Conservation (phyloP, 805 yeast species). For the Ogataea zsoltii region DNA sequence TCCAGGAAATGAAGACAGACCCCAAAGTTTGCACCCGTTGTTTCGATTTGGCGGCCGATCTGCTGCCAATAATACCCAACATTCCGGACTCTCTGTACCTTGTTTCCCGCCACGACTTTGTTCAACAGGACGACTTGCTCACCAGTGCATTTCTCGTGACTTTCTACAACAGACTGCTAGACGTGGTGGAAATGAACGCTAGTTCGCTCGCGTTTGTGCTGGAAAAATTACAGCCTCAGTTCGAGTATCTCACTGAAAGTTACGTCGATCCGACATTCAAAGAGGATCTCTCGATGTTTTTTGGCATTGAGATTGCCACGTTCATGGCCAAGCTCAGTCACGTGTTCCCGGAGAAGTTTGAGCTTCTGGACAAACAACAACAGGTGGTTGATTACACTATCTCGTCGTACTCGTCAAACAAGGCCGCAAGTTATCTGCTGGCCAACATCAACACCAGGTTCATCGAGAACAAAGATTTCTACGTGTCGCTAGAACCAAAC, state of each 20-base stretch:
- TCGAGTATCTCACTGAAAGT: constrained; percentile 24
- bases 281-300: constrained; percentile 26
- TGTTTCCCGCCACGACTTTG: constrained; percentile 24
- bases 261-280: constrained; percentile 29
- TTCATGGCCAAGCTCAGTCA: constrained; percentile 23
- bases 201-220: constrained; percentile 11
- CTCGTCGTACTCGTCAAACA: constrained; percentile 10
- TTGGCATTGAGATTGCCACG: constrained; percentile 23
- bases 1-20: constrained; percentile 27
- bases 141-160: constrained; percentile 30
- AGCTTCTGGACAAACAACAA: constrained; percentile 23
- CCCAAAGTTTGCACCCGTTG: constrained; percentile 31
- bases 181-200: constrained; percentile 3
- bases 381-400: constrained; percentile 24
- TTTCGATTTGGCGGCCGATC: constrained; percentile 31
- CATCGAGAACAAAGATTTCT: constrained; percentile 21
- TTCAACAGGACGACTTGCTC: constrained; percentile 31
- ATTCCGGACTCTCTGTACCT: constrained; percentile 30
- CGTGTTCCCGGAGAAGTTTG: constrained; percentile 21
- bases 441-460: constrained; percentile 29
- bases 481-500: constrained; percentile 21
- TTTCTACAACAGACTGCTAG: constrained; percentile 33
- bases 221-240: constrained; percentile 21
- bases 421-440: constrained; percentile 26
- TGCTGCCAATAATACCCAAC: constrained; percentile 27